Evolutionary conservation across 768 basidiomycete genomes (phyloP), one percentile per base, ranked within the genome.

Genomic region (Hemileccinum impolitum): DNA sequence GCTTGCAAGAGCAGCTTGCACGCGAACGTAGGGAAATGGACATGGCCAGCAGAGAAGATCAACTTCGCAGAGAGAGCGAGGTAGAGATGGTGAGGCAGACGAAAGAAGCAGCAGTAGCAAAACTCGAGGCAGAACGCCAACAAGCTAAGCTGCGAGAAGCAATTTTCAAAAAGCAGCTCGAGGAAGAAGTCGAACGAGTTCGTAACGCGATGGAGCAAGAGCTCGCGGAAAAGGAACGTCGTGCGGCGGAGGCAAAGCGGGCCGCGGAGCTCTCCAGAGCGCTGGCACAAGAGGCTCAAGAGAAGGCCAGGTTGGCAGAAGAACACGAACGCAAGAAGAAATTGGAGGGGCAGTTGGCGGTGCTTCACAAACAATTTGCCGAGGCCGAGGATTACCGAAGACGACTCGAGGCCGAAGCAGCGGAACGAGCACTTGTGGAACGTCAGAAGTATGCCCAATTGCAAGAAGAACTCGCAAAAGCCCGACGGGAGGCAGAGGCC

Each of bases 401-500:
- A 50, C 53, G 53, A 21, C n/a, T 67, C 10, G 67, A 61, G 32
- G 63, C 54, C 8, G 63, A 67, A 38, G 47, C 56, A 3, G 55
- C 56, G 30, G 65, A 69, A 45, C 56, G 63, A 21, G 61, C 62
- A 43, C 45, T 51, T 6, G 21, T 56, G 10, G 66, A 67, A 46
- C 68, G 58, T 39, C 61, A 61, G 37, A 69, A 53, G 53, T 51
- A 50, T 36, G 48, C 47, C 1, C 63, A 66, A 31, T 48, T 69
- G 30, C 63, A 68, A 48, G 67, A 62, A 41, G 65, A 69, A 41
- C 64, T 69, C 7, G 54, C 54, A 8, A 58, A 48, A 47, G 67
- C 61, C 23, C 59, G 57, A 45, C 56, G 62, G 37, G 61, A 67
- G 43, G 65, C 47, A 4, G 67, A 59, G 40, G 39, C 34, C 10